Evolutionary conservation across 2,329 filamentous ascomycete genomes (phyloP).

Genomic region (Pyricularia sp.): DNA sequence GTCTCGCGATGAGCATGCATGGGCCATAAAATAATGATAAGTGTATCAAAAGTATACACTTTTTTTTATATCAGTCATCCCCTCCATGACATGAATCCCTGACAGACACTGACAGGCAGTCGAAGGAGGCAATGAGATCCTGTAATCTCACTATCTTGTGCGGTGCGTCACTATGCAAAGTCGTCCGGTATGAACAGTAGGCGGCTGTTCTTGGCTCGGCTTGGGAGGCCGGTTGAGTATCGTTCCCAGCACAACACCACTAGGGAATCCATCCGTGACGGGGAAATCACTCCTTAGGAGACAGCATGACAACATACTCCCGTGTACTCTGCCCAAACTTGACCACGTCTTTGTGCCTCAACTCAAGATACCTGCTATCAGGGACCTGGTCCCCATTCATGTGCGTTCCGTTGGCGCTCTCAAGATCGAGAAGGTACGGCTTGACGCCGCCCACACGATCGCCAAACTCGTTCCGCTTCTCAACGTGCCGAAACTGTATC

Average conservation of each 20-base stretch:
- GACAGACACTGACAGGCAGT: background rate
- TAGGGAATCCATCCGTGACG: background rate
- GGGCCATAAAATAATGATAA: background rate
- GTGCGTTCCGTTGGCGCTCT: slow-evolving; percentile 80
- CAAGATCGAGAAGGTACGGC: slow-evolving; percentile 86
- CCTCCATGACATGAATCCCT: background rate
- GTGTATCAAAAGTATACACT: background rate
- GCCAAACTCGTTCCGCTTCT: slow-evolving; percentile 74
- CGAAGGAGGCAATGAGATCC: background rate
- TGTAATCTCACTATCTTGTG: background rate
- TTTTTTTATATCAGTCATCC: background rate
- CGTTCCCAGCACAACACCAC: background rate
- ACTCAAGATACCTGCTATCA: slow-evolving; percentile 67
- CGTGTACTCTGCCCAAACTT: slow-evolving; percentile 77
- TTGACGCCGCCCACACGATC: slow-evolving; percentile 67
- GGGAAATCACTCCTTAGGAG: slow-evolving; percentile 27
- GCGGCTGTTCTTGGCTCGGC: background rate
- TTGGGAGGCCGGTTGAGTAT: background rate
- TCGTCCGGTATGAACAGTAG: background rate
- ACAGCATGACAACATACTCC: slow-evolving; percentile 92
- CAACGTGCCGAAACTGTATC: slow-evolving; percentile 78
- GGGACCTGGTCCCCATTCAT: slow-evolving; percentile 67
- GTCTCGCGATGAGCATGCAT: background rate
- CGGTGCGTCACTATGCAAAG: background rate
- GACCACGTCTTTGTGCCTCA: slow-evolving; percentile 79